Evolutionary conservation across 495 filamentous ascomycete species (phyloP), one percentile per base, ranked within the genome.

Genomic region (Monascus purpureus): DNA sequence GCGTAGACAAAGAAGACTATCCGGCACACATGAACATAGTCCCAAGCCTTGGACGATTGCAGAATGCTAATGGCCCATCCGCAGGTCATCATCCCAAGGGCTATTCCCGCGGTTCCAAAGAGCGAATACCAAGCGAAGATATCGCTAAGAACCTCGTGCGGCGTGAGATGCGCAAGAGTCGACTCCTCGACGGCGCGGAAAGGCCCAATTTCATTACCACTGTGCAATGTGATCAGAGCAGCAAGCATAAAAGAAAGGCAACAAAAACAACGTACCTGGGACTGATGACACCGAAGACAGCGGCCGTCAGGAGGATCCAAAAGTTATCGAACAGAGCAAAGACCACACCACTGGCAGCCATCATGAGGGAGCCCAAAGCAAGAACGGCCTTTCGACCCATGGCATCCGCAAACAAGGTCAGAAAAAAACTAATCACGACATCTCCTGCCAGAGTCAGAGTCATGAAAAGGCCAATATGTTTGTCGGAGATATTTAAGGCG

Each of bases 121-220:
- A 88, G 63, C 0, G 72, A 73, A 45, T 90, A 85, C 84, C 84
- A 92, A 6, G 82, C 75, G 43, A 84, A 80, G 13, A 92, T 71
- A 56, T 86, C 81, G 28, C 75, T 66, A 28, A 82, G 64, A 8
- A 57, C 51, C 13, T 66, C 64, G 13, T 72, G 53, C 0, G 63
- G 59, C 0, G 75, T 80, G 12, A 92, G 64, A 38, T 88, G 81
- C 4, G 82, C 78, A 8, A 88, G 48, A 2, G 77, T 77, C 8
- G 77, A 81, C 54, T 90, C 83, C 47, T 93, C 84, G n/a, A 88
- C 71, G 14, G 82, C 82, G 28, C 79, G 70, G 53, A 90, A 92
- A 1, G 82, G 82, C 0, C 79, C 79, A 32, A 84, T 82, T 44
- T 86, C 80, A 41, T 76, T 81, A 4, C 80, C 80, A 55, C 76